A percentile compares a stretch with the other conserved stretches of the same genome.
phyloP scores from a whole-genome alignment of 257 asterid species.

The Coffea eugenioides region DNA sequence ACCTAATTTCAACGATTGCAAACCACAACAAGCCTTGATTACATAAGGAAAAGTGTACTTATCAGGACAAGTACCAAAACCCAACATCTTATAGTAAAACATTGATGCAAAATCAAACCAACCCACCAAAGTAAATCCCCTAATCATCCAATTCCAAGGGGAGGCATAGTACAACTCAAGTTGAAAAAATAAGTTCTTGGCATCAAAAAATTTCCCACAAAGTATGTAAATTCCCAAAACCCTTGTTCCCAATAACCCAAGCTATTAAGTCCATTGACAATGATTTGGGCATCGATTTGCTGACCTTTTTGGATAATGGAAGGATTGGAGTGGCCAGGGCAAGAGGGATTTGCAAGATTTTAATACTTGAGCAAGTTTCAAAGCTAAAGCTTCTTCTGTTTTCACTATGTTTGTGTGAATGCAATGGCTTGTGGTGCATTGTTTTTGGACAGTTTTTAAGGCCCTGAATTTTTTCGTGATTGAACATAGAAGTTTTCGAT shows the following conservation, averaged over 20 bases:
- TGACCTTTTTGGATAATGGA: constrained; percentile 34
- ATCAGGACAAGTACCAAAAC: constrained; percentile 76
- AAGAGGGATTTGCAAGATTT: constrained; percentile 22
- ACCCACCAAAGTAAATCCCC: constrained; percentile 71
- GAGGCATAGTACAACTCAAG: constrained; percentile 75
- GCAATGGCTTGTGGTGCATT: constrained; percentile 1
- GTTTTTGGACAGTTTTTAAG: neutral
- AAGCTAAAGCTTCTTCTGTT: constrained; percentile 52
- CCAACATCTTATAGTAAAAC: constrained; percentile 79
- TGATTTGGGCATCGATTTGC: constrained; percentile 73
- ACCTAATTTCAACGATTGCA: constrained; percentile 49
- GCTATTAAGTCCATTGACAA: constrained; percentile 63
- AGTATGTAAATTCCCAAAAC: constrained; percentile 71
- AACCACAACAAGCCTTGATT: constrained; percentile 75
- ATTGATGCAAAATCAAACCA: constrained; percentile 50
- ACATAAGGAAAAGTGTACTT: constrained; percentile 85
- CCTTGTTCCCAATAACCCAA: constrained; percentile 73
- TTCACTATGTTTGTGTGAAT: constrained; percentile 3
- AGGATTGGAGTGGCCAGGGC: constrained; percentile 26
- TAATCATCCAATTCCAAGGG: constrained; percentile 99
- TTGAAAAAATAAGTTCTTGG: constrained; percentile 61
- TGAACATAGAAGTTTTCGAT: neutral
- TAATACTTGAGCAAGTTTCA: constrained; percentile 64
- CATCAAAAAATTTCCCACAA: constrained; percentile 45
- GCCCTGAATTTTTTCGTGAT: neutral